phyloP scores from a whole-genome alignment of 371 early-diverging fungal genomes.

The Rhizopus sp. region DNA sequence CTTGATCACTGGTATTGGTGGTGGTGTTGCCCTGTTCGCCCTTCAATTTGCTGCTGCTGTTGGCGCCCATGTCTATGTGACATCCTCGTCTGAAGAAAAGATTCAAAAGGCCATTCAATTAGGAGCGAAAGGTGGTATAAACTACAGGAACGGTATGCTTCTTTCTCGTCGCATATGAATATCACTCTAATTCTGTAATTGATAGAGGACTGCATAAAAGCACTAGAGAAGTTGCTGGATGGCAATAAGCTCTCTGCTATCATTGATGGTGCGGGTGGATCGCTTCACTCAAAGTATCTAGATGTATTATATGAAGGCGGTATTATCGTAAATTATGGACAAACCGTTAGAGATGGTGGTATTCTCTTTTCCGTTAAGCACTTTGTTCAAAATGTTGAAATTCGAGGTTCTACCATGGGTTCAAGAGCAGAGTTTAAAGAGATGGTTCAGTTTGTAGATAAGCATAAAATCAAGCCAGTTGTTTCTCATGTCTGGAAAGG shows the following conservation, averaged over 20 bases:
- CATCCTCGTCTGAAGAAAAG: slow-evolving; percentile 65
- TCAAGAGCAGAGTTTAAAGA: slow-evolving; percentile 62
- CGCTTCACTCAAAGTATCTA: slow-evolving; percentile 42
- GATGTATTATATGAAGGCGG: slow-evolving; percentile 55
- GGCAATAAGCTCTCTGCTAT: slow-evolving; percentile 51
- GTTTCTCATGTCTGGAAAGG: slow-evolving; percentile 65
- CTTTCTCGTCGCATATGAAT: background rate
- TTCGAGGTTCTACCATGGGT: slow-evolving; percentile 70
- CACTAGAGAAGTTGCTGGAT: slow-evolving; percentile 44
- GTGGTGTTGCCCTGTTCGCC: slow-evolving; percentile 73
- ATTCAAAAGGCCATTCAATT: slow-evolving; percentile 60
- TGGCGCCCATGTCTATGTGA: slow-evolving; percentile 75
- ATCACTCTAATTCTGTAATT: background rate
- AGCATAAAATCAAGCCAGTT: slow-evolving; percentile 60
- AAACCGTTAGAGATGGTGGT: slow-evolving; percentile 50
- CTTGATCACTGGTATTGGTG: slow-evolving; percentile 73
- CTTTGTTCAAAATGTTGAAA: slow-evolving; percentile 56
- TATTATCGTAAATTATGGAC: slow-evolving; percentile 63
- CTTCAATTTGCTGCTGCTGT: slow-evolving; percentile 67
- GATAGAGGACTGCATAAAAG: slow-evolving; percentile 51
- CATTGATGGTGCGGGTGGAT: slow-evolving; percentile 74
- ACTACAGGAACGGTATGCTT: slow-evolving; percentile 64
- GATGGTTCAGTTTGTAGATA: slow-evolving; percentile 60
- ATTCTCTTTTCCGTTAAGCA: slow-evolving; percentile 49
- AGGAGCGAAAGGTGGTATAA: slow-evolving; percentile 72